Evolutionary conservation across 73 alveolate genomes (phyloP).

Genomic region (Urostyla sp.): DNA sequence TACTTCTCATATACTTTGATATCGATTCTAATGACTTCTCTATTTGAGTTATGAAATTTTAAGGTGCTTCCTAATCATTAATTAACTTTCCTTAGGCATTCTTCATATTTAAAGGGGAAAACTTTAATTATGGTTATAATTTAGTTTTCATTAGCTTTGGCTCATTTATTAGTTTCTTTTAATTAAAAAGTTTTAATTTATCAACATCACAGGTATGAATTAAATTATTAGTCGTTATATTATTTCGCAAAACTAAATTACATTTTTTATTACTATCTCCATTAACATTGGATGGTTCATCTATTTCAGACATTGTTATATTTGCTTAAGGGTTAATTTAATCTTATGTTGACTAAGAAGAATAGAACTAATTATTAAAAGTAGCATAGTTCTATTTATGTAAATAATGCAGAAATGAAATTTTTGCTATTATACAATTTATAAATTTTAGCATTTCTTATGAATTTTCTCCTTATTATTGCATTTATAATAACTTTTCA

Average conservation of each 20-base stretch:
- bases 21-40: conserved; percentile 35
- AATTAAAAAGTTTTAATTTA: background rate
- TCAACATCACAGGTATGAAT: background rate
- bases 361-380: too few relatives aligned
- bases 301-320: conserved; percentile 42
- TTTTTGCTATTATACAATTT: too few relatives aligned
- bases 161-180: conserved; percentile 11
- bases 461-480: too few relatives aligned
- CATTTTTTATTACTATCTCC: background rate
- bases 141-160: conserved; percentile 23
- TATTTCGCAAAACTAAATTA: background rate
- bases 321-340: too few relatives aligned
- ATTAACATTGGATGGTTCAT: conserved; percentile 19
- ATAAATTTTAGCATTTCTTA: too few relatives aligned
- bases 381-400: too few relatives aligned
- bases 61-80: conserved; percentile 5
- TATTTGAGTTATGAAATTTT: conserved; percentile 17
- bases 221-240: background rate
- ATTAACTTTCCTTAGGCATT: background rate
- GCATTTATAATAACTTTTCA: too few relatives aligned
- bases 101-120: background rate
- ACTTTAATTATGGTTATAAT: background rate
- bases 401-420: too few relatives aligned
- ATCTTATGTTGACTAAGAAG: too few relatives aligned
- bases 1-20: background rate